Evolutionary conservation across 2,329 filamentous ascomycete genomes (phyloP), one percentile per base, ranked within the genome.

Genomic region (Penicillium sp.): DNA sequence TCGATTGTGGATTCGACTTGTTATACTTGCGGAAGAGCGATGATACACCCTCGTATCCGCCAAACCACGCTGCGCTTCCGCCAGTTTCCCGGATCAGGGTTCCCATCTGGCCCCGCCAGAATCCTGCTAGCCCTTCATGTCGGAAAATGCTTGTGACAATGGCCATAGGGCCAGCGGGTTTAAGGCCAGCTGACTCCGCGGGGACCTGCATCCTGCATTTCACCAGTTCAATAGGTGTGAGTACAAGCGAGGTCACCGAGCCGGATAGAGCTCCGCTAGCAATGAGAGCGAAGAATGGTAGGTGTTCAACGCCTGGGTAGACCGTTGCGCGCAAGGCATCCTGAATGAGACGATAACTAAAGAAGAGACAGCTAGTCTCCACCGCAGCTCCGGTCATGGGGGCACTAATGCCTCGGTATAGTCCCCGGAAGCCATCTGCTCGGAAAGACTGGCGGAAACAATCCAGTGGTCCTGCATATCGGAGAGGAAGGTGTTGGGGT

Each of bases 131-230:
- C 1, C 94, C 94, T 63, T 96, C 87, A 65, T 92, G 87, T 9
- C 86, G 87, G 70, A 91, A 96, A 9, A 97, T 85, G 29, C 92
- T 86, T 27, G 82, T 81, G 43, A 97, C 89, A 41, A 97, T 86
- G 5, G 84, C 76, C 13, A 90, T 70, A 0, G 92, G 88, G 1
- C 84, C 83, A 5, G 89, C 82, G 3, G 82, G 76, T 13, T 78
- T 79, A 13, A 61, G 50, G 11, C 62, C 66, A 3, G 73, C 73
- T 2, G 68, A 69, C 25, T 71, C 72, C 5, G 77, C 55, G 16
- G 83, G 91, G 0, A 93, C 92, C 74, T 99, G 94, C 78, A 99
- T 96, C 76, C 94, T 95, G 83, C 94, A 99, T 78, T 99, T 99
- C 72, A 99, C 90, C 51, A 99, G 84, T 77, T 99, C 94, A 64